Conservation (phyloP, 1,284 basidiomycete genomes). For the Bjerkandera adusta region DNA sequence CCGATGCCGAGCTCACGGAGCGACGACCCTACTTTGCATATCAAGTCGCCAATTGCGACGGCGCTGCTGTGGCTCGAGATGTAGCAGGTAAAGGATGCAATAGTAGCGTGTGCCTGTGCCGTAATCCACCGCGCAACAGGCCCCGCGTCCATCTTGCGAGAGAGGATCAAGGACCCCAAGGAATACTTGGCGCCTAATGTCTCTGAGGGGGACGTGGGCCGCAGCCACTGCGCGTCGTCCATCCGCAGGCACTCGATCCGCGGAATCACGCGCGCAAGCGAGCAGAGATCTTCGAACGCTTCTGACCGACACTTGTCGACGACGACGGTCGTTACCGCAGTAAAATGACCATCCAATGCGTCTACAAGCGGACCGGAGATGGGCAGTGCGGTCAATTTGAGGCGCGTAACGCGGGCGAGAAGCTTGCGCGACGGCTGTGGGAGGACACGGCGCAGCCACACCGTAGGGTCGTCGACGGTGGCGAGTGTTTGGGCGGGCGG, state of each 20-base stretch:
- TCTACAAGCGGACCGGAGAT: conserved; percentile 9
- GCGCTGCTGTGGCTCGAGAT: conserved; percentile 19
- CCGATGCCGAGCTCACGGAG: conserved; percentile 20
- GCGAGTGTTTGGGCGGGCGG: not conserved
- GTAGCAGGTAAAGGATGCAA: conserved; percentile 20
- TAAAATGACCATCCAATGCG: conserved; percentile 15
- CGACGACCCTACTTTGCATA: conserved; percentile 18
- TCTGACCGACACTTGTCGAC: conserved; percentile 22
- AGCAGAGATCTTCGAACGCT: conserved; percentile 20
- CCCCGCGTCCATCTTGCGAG: conserved; percentile 20
- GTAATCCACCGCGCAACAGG: conserved; percentile 22
- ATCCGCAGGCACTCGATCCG: conserved; percentile 6
- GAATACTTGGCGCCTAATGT: conserved; percentile 1
- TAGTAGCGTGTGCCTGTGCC: conserved; percentile 5
- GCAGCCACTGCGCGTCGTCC: conserved; percentile 10
- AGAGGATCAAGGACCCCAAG: conserved; percentile 19
- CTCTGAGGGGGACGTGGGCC: conserved; percentile 1
- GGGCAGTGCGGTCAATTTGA: conserved; percentile 14
- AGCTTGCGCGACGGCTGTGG: conserved; percentile 9
- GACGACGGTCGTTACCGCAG: conserved; percentile 13
- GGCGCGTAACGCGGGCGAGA: conserved; percentile 11
- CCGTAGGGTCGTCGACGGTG: conserved; percentile 5
- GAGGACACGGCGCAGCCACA: conserved; percentile 16
- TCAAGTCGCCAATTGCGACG: conserved; percentile 18
- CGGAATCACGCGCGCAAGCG: conserved; percentile 17